phyloP scores from a whole-genome alignment of 495 filamentous ascomycete genomes.

The Penicillium daleae region DNA sequence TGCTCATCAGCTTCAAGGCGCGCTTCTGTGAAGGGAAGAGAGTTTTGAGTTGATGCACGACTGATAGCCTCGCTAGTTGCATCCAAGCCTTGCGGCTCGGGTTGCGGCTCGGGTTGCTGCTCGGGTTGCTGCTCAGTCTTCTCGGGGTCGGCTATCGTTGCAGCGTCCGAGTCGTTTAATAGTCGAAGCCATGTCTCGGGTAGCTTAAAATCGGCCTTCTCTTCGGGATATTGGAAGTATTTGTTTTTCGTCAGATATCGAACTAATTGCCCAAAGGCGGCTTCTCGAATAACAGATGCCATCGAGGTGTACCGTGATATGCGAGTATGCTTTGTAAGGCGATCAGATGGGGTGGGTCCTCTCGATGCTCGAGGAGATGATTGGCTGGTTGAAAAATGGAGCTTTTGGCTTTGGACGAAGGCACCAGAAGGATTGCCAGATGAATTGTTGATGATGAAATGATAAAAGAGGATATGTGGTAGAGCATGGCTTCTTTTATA shows the following conservation, averaged over 20 bases:
- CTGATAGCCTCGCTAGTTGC: conserved; percentile 21
- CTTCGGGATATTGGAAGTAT: conserved; percentile 59
- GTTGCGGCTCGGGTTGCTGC: background rate
- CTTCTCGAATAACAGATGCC: conserved; percentile 47
- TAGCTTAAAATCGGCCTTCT: conserved; percentile 53
- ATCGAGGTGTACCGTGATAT: too few species aligned
- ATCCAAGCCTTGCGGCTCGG: background rate
- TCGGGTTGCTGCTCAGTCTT: background rate
- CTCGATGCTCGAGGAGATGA: background rate
- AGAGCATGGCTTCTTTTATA: background rate
- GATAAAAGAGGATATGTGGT: background rate
- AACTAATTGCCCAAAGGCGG: conserved; percentile 58
- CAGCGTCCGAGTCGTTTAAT: conserved; percentile 17
- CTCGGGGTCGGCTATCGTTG: conserved; percentile 9
- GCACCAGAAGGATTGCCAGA: background rate
- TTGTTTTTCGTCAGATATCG: conserved; percentile 53
- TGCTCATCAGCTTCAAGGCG: conserved; percentile 45
- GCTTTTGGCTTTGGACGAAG: background rate
- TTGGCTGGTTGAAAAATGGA: background rate
- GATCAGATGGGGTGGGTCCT: background rate
- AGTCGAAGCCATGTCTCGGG: conserved; percentile 48
- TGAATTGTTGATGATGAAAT: background rate
- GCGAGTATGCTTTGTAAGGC: background rate
- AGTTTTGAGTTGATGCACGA: conserved; percentile 22
- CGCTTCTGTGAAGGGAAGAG: conserved; percentile 39